These are phyloP conservation scores for Colletotrichum sp. DNA, from an alignment of 2,329 filamentous ascomycete genomes.

Conservation along the genomic window DNA sequence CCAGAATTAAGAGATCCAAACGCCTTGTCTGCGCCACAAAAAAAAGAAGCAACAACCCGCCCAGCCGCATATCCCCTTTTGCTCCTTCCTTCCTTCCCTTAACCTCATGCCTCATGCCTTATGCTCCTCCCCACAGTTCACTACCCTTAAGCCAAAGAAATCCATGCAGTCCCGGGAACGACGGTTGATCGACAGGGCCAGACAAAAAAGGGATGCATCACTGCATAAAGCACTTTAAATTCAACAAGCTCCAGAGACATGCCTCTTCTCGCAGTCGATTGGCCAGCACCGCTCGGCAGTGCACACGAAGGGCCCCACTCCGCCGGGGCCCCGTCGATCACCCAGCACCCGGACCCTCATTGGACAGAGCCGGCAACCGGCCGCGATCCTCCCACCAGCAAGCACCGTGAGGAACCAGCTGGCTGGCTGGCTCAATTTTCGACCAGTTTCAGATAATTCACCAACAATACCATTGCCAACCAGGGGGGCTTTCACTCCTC, in stretches of 20 bases:
- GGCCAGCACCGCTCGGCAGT: background rate
- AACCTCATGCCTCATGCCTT: background rate
- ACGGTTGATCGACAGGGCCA: background rate
- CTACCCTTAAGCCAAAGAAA: background rate
- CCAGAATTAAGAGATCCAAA: constrained; percentile 1
- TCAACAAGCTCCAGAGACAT: background rate
- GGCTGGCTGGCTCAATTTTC: background rate
- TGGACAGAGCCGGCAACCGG: background rate
- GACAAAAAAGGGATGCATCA: constrained; percentile 6
- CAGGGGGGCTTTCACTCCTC: background rate
- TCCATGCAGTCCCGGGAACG: background rate
- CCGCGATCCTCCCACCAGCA: background rate
- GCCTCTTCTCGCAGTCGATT: background rate
- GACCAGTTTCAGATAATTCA: constrained; percentile 1
- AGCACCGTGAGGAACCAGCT: background rate
- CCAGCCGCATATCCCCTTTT: background rate
- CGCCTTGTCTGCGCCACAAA: background rate
- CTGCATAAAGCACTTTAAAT: constrained; percentile 10
- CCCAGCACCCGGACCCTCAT: background rate
- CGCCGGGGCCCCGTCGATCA: background rate
- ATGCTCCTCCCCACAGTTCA: background rate
- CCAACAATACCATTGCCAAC: background rate
- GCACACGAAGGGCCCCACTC: background rate
- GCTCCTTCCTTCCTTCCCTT: background rate
- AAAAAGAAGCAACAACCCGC: background rate